Evolutionary conservation across 108 stramenopile genomes (phyloP), one percentile per base, ranked within the genome.

Genomic region (Pseudonitzschia multistriata): DNA sequence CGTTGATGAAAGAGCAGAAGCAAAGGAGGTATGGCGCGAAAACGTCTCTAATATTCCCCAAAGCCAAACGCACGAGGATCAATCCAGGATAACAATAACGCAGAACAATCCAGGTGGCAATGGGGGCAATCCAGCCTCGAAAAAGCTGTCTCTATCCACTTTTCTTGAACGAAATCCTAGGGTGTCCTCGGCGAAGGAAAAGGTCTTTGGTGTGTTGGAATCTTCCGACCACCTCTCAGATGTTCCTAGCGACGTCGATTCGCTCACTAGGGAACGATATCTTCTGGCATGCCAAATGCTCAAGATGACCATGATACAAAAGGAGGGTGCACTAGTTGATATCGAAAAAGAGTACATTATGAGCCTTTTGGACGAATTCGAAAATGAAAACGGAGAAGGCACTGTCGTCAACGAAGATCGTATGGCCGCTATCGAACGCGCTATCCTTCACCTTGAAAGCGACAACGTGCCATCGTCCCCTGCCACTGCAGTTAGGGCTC

Each of bases 281-380:
- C 50, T 82, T 13, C 14, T 74, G 25, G 77, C 81, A 4, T 82
- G 81, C 37, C 70, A 74, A 24, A 48, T 82, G 67, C 65, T 82
- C 21, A 78, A 78, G 59, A 67, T 21, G 8, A 56, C 69, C 0
- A n/a, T 82, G 14, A 60, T 72, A 22, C 28, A 73, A 39, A 71
- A 72, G 62, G 66, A 77, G 13, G 47, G 60, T 48, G 6, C 54
- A 17, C 35, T 73, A 22, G 24, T 40, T 36, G 47, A 67, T 1
- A 39, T 66, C 2, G 75, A 76, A 53, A 49, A 56, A 35, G 66
- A 69, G 61, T 81, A 74, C 49, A 62, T 75, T 13, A 49, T 71
- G 48, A 59, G 57, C 40, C 48, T 81, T 24, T 36, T 81, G 25
- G 62, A 42, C 24, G 74, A 72, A 39, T 54, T 39, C 49, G 62